Base-by-base conservation (phyloP, 257 asterid species). In the Linaria vulgaris region DNA sequence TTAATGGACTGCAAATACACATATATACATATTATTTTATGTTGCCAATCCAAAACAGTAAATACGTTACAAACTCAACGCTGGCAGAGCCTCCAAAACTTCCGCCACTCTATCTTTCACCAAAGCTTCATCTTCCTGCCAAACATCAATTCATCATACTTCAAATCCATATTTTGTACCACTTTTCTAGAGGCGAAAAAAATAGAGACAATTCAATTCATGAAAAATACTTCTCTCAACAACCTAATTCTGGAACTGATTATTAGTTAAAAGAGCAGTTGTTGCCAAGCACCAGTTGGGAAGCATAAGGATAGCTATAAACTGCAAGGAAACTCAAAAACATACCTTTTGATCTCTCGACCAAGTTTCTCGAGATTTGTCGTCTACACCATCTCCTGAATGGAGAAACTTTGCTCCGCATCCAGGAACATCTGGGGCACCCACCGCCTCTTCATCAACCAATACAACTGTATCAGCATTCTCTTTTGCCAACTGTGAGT, bases 381-480 rank as follows among this genome's bases (percentile, higher is more conserved):
- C 73, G 43, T 79, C 83, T 49, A 55, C 30, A 38, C 67, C 75
- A 24, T 64, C 58, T 58, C 69, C 63, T 12, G 76, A 72, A 59
- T 27, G 73, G 51, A 88, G 67, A 67, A 88, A 59, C 80, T 91
- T 91, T 19, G 96, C 96, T 73, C 98, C 98, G 48, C 82, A 67
- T 38, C 95, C 97, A 61, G 83, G 79, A 48, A 74, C 69, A 64
- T 82, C 85, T 27, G 71, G 76, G 69, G 85, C 54, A 46, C 91
- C 98, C 3, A 91, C 96, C 24, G 96, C 91, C 74, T 91, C 95
- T 74, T 91, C 95, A 69, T 91, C 96, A 63, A 91, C 98, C 87
- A 88, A 69, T 59, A 91, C 95, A 3, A 27, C 34, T 47, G 73
- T 69, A 65, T 81, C 89, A 27, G 71, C 66, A 43, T 63, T 43